These are phyloP conservation scores for Epichloe coenophiala DNA, from an alignment of 2,329 filamentous ascomycete genomes.

Conservation along the genomic window DNA sequence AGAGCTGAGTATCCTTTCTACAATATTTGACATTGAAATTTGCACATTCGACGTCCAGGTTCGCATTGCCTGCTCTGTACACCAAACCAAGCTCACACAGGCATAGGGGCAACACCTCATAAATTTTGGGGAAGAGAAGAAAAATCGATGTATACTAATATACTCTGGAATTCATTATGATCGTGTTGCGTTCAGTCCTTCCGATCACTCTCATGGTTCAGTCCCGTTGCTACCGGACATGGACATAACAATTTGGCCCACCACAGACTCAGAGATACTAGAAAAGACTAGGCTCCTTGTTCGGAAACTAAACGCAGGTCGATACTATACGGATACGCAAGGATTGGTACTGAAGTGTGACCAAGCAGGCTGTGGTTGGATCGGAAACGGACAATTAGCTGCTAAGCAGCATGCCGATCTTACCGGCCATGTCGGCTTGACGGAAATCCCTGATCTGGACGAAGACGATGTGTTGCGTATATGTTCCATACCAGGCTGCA, in stretches of 20 bases:
- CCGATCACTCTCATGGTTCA: conserved; percentile 28
- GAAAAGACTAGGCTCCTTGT: conserved; percentile 53
- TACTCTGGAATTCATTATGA: conserved; percentile 95
- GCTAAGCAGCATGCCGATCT: conserved; percentile 47
- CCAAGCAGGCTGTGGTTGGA: conserved; percentile 45
- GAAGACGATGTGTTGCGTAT: conserved; percentile 63
- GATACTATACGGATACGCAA: conserved; percentile 84
- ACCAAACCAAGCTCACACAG: neutral
- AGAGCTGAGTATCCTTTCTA: conserved; percentile 72
- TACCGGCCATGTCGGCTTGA: conserved; percentile 48
- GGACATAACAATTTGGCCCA: conserved; percentile 48
- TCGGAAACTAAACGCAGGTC: conserved; percentile 47
- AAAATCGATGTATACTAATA: conserved; percentile 62
- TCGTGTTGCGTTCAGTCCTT: conserved; percentile 63
- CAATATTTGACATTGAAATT: conserved; percentile 76
- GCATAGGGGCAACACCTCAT: conserved; percentile 21
- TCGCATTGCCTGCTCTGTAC: too few species aligned
- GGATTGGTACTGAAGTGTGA: conserved; percentile 71
- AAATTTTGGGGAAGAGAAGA: conserved; percentile 63
- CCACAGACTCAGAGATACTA: conserved; percentile 52
- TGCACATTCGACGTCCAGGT: conserved; percentile 68
- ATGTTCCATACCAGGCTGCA: conserved; percentile 53
- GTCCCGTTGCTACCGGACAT: too few species aligned
- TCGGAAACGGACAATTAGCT: conserved; percentile 51
- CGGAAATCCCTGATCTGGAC: conserved; percentile 63